These are phyloP conservation scores for Monosporozyma solicola DNA, from an alignment of 805 yeast genomes.

Conservation along the genomic window DNA sequence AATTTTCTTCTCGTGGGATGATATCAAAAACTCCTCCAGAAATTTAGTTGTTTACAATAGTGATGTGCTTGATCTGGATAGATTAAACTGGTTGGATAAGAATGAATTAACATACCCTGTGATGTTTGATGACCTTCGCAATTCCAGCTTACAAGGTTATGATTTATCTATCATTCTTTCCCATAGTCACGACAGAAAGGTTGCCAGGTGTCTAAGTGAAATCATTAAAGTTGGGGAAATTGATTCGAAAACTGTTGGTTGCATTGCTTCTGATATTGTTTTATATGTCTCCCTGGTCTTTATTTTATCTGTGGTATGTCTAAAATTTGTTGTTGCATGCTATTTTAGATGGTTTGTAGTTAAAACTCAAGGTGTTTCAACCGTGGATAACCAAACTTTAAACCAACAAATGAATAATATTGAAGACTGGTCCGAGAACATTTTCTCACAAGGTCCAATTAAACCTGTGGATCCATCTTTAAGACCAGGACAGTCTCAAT, in stretches of 20 bases:
- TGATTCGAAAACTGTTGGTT: conserved; percentile 86
- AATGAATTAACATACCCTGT: conserved; percentile 67
- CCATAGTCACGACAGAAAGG: conserved; percentile 52
- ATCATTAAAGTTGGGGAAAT: conserved; percentile 82
- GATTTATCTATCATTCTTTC: conserved; percentile 71
- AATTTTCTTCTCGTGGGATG: conserved; percentile 87
- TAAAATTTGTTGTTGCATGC: conserved; percentile 78
- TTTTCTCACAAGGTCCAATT: conserved; percentile 42
- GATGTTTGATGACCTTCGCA: conserved; percentile 54
- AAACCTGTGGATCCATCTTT: conserved; percentile 42
- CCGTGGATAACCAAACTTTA: conserved; percentile 50
- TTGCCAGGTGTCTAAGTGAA: conserved; percentile 78
- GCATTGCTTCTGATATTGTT: conserved; percentile 84
- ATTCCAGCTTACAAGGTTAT: conserved; percentile 53
- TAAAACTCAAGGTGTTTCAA: conserved; percentile 69
- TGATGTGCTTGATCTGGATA: conserved; percentile 70
- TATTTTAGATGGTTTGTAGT: conserved; percentile 82
- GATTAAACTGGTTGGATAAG: conserved; percentile 64
- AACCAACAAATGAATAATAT: conserved; percentile 54
- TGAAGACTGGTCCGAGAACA: conserved; percentile 80
- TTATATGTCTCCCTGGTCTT: conserved; percentile 73
- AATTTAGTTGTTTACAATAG: conserved; percentile 85
- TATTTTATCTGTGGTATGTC: conserved; percentile 68
- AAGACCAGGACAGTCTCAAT: conserved; percentile 35
- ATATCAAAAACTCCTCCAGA: conserved; percentile 57